These are phyloP conservation scores for Abelmoschus esculentus DNA, from an alignment of 345 rosid genomes.

Conservation along the genomic window DNA sequence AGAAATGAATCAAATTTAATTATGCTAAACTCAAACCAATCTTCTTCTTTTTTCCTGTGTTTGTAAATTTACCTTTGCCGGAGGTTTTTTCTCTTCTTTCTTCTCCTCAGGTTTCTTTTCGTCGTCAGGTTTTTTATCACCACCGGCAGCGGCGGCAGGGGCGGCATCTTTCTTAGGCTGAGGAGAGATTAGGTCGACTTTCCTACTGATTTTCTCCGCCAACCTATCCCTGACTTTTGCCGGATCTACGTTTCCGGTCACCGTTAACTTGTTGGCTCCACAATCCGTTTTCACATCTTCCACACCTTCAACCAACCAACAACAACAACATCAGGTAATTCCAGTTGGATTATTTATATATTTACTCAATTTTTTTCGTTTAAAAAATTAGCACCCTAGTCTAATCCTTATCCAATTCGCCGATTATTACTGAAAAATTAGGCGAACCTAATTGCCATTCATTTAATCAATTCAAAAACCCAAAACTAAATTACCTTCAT, in stretches of 20 bases:
- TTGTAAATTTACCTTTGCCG: slow-evolving; percentile 31
- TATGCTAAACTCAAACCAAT: background rate
- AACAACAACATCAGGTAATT: background rate
- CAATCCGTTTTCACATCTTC: slow-evolving; percentile 53
- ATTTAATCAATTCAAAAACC: background rate
- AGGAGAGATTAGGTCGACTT: slow-evolving; percentile 30
- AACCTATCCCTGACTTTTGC: slow-evolving; percentile 29
- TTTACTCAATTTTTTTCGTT: background rate
- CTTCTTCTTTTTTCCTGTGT: background rate
- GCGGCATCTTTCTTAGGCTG: slow-evolving; percentile 26
- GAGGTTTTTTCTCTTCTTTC: slow-evolving; percentile 12
- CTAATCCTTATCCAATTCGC: slow-evolving; percentile 9
- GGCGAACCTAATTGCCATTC: background rate
- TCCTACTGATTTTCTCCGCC: slow-evolving; percentile 45
- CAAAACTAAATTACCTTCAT: slow-evolving; percentile 36
- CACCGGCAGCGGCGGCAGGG: background rate
- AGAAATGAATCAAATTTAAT: slow-evolving; percentile 5
- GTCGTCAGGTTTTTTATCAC: slow-evolving; percentile 33
- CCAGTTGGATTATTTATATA: background rate
- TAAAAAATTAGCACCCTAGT: background rate
- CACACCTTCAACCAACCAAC: slow-evolving; percentile 43
- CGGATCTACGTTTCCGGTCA: slow-evolving; percentile 72
- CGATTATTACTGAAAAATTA: background rate
- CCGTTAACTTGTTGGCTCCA: slow-evolving; percentile 52
- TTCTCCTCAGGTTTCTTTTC: slow-evolving; percentile 25